These are phyloP conservation scores for Trapa incisa DNA, from an alignment of 345 rosid species.

Conservation along the genomic window DNA sequence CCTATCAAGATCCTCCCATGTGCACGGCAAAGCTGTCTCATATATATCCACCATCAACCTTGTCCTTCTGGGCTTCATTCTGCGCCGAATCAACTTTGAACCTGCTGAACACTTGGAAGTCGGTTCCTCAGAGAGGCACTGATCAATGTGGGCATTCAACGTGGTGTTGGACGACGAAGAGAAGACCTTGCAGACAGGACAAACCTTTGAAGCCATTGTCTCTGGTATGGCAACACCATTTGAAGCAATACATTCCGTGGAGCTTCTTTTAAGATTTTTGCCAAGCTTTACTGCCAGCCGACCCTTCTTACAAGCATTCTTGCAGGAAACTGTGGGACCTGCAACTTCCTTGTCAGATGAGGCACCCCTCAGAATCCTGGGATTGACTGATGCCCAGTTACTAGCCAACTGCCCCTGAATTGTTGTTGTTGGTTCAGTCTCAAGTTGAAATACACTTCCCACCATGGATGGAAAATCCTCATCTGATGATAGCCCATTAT, in stretches of 20 bases:
- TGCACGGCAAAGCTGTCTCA: constrained; percentile 47
- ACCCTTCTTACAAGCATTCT: constrained; percentile 43
- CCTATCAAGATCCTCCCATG: constrained; percentile 80
- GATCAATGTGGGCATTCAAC: constrained; percentile 97
- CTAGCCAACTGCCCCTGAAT: constrained; percentile 17
- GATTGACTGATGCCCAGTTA: constrained; percentile 16
- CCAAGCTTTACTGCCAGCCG: constrained; percentile 56
- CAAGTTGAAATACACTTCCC: constrained; percentile 39
- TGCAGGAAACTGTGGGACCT: constrained; percentile 14
- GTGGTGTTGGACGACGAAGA: constrained; percentile 94
- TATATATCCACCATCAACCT: constrained; percentile 80
- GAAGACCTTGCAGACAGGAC: constrained; percentile 98
- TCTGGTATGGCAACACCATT: constrained; percentile 46
- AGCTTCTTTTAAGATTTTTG: constrained; percentile 41
- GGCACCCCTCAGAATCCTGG: constrained; percentile 16
- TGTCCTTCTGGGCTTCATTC: constrained; percentile 61
- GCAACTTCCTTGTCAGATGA: constrained; percentile 20
- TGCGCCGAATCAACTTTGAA: constrained; percentile 49
- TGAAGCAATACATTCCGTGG: constrained; percentile 56
- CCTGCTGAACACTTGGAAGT: constrained; percentile 46
- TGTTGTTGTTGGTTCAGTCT: constrained; percentile 34
- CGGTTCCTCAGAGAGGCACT: constrained; percentile 75
- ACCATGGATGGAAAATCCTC: constrained; percentile 12
- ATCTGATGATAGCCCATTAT: constrained; percentile 33
- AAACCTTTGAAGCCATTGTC: constrained; percentile 68